A percentile compares a stretch with the other conserved stretches of the same genome.
Evolutionary conservation across 2,329 filamentous ascomycete species (phyloP).

Genomic region (Colletotrichum sp.): DNA sequence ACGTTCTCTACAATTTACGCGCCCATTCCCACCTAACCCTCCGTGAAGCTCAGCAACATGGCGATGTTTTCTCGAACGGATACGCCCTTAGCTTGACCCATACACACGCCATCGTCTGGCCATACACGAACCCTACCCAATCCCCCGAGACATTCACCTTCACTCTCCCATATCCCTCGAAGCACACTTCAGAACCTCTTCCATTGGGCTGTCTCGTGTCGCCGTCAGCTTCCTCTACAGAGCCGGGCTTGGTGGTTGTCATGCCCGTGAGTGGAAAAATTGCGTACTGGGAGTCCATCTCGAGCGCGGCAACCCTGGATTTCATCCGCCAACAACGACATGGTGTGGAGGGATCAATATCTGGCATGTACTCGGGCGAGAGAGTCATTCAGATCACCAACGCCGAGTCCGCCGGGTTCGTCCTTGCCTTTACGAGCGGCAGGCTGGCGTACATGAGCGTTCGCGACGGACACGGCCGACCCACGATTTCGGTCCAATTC

Average conservation of each 20-base stretch:
- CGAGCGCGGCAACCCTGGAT: constrained; percentile 83
- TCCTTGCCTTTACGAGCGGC: constrained; percentile 84
- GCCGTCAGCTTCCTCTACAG: constrained; percentile 75
- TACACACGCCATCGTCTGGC: constrained; percentile 87
- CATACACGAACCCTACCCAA: constrained; percentile 73
- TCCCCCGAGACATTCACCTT: constrained; percentile 83
- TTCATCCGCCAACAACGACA: constrained; percentile 83
- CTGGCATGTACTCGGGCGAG: constrained; percentile 80
- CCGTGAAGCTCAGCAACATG: constrained; percentile 65
- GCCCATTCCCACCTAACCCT: constrained; percentile 25
- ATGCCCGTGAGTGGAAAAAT: constrained; percentile 85
- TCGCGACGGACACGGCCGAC: constrained; percentile 85
- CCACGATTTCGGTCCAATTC: constrained; percentile 79
- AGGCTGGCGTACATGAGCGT: constrained; percentile 86
- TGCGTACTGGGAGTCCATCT: constrained; percentile 95
- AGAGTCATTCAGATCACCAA: constrained; percentile 78
- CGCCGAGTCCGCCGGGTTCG: constrained; percentile 84
- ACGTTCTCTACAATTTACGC: constrained; percentile 36
- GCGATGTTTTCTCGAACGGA: constrained; percentile 68
- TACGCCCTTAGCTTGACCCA: constrained; percentile 84
- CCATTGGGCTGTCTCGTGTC: constrained; percentile 86
- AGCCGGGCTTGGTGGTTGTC: constrained; percentile 86
- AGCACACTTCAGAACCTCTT: constrained; percentile 70
- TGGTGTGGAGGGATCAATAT: constrained; percentile 77
- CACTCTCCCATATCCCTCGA: constrained; percentile 75